A percentile compares a stretch with the other conserved stretches of the same genome.
Conservation (phyloP, 768 basidiomycete genomes). For the Pulveroboletus sp. region DNA sequence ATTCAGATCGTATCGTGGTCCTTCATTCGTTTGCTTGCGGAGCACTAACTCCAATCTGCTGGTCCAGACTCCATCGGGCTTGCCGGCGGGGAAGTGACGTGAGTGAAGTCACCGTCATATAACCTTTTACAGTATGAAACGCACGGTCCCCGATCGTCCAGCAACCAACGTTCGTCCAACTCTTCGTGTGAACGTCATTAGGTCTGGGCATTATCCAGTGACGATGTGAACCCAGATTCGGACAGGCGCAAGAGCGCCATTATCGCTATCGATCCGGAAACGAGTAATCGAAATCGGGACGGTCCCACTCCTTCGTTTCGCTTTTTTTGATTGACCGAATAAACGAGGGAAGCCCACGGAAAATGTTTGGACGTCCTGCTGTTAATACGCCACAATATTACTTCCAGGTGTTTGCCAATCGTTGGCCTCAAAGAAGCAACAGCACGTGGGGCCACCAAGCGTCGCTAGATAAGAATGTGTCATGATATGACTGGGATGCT, state of each 20-base stretch:
- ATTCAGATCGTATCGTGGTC: too few relatives aligned
- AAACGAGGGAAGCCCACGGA: slow-evolving; percentile 10
- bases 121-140: not conserved
- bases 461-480: slow-evolving; percentile 4
- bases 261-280: slow-evolving; percentile 5
- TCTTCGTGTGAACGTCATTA: not conserved
- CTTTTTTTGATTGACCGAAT: not conserved
- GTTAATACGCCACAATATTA: not conserved
- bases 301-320: not conserved
- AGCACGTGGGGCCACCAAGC: not conserved
- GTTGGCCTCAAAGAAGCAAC: not conserved
- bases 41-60: too few relatives aligned
- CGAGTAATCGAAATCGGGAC: not conserved
- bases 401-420: not conserved
- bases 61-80: too few relatives aligned
- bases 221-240: too few relatives aligned
- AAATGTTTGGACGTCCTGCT: slow-evolving; percentile 12
- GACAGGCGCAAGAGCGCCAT: not conserved
- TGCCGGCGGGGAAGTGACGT: slow-evolving; percentile 2
- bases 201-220: not conserved
- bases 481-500: not conserved
- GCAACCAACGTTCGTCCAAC: too few relatives aligned
- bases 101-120: not conserved
- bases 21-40: too few relatives aligned
- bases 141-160: too few relatives aligned